Base-by-base conservation (phyloP, 2,329 filamentous ascomycete species). In the Coniochaeta sp. region DNA sequence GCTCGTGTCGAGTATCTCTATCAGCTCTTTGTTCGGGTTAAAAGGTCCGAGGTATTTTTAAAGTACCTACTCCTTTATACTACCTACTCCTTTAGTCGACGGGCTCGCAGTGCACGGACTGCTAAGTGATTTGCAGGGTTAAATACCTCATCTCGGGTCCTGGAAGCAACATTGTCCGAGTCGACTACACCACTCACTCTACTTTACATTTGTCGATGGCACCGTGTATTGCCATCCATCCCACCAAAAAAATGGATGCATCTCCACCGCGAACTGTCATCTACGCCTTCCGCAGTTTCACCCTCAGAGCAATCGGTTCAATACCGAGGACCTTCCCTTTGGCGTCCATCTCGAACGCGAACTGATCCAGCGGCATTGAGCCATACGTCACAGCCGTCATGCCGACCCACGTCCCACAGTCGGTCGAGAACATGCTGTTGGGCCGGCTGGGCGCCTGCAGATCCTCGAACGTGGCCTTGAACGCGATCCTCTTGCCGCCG, bases 401-500 rank as follows among this genome's bases (percentile, higher is more conserved):
- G 0, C 60, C 57, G 5, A 70, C 66, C 68, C 68, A 70, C 1
- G 61, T 64, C 1, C 65, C 59, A 36, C 67, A 70, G 8, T 69
- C 66, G 1, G 62, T 75, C 66, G 62, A 80, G 68, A 67, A 79
- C 63, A 71, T 68, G n/a, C 65, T 65, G 10, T 63, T 60, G 1
- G 65, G 62, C 16, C 65, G 58, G 9, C 63, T 62, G 1, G 64
- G 61, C 3, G 58, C 64, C 22, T 65, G 62, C 9, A 69, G 64
- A 34, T 71, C 70, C 60, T 72, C 70, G 47, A 72, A 73, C 32
- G 70, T 65, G 2, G 68, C 70, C 59, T 71, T 72, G 63, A 72
- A 72, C 3, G 62, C 67, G 5, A 71, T 65, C 17, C 62, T 64
- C 62, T 68, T 71, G 4, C 69, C 66, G 1, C 68, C 69, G 16